Base-by-base conservation (phyloP, 345 rosid species). In the Rhizophora apiculata region DNA sequence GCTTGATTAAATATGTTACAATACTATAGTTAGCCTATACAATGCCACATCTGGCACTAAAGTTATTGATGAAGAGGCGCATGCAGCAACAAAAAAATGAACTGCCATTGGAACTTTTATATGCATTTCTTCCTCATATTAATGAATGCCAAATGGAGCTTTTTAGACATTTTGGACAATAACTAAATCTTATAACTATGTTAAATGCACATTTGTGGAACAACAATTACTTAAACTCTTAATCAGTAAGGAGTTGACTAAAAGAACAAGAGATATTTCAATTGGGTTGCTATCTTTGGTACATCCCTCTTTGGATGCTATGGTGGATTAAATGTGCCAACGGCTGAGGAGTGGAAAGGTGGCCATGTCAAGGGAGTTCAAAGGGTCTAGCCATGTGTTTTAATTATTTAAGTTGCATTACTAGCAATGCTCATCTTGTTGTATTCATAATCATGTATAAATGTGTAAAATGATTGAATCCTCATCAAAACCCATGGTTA, bases 61-160 rank as follows among this genome's bases (percentile, higher is more conserved):
- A 58, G 82, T 71, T 46, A 76, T 81, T 70, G 91, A 87, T 78
- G 24, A 80, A 26, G 91, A 85, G 63, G 71, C 73, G 19, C 68
- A 39, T 1, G 60, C 36, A 52, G 96, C 96, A 61, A 89, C 90
- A n/a, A 71, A 89, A 86, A 80, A 81, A 80, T 43, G 99, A 96
- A 80, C 89, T 96, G 97, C 99, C 99, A 48, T 88, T 89, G 68
- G 99, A 96, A 73, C 96, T 95, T 58, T 74, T 95, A 68, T 92
- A 94, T 24, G 96, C 97, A 15, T 89, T 97, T 72, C 92, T 95
- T 37, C 94, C 91, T 64, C 98, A 92, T 81, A 90, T 98, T 0
- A 91, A 82, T 57, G 96, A 90, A 60, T 71, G 72, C 69, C 98
- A 96, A 82, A 71, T 88, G 78, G 90, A 86, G 69, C 87, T 83